Base-by-base conservation (phyloP, 75 land plant genomes). In the Selaginella tamariscina region DNA sequence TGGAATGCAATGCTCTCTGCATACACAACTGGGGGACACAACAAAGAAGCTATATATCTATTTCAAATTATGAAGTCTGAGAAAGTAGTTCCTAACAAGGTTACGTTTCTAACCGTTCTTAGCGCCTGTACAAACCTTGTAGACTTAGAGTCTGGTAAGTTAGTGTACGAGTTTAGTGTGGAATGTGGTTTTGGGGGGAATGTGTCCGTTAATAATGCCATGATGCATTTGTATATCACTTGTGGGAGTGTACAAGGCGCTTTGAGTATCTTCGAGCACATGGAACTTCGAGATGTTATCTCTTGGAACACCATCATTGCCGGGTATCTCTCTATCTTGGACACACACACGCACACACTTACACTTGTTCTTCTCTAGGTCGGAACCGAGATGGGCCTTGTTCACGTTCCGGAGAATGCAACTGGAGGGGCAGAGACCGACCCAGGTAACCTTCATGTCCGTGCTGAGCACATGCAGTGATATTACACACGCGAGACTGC, bases 231-330 rank as follows among this genome's bases (percentile, higher is more conserved):
- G 18, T 59, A 59, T n/a, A 8, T 21, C 8, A 59, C 9, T 9
- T 59, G 62, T 59, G 62, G 23, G 27, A n/a, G 2, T 5, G 26
- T 59, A 5, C 18, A 5, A 5, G 26, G 26, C n/a, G 54, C 54
- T 49, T 49, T 20, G 20, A 11, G 20, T 11, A 27, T 59, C 26
- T 59, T 59, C 26, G 62, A 59, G 62, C 8, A 9, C 24, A 59
- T 59, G 62, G 27, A 8, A 2, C n/a, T 21, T 8, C 62, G 26
- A 2, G 62, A 59, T 21, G 62, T 59, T 8, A 27, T 59, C 62
- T 59, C 62, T 8, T 59, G 62, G 62, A 59, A 27, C 26, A 23
- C 62, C 9, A 59, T 59, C 18, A 59, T 59, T n/a, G 15, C 49
- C 15, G 49, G 49, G 11, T 39, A 39, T 15, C 11, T 39, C 49